Evolutionary conservation across 2,329 filamentous ascomycete species (phyloP), one percentile per base, ranked within the genome.

Genomic region (Colletotrichum tanaceti): DNA sequence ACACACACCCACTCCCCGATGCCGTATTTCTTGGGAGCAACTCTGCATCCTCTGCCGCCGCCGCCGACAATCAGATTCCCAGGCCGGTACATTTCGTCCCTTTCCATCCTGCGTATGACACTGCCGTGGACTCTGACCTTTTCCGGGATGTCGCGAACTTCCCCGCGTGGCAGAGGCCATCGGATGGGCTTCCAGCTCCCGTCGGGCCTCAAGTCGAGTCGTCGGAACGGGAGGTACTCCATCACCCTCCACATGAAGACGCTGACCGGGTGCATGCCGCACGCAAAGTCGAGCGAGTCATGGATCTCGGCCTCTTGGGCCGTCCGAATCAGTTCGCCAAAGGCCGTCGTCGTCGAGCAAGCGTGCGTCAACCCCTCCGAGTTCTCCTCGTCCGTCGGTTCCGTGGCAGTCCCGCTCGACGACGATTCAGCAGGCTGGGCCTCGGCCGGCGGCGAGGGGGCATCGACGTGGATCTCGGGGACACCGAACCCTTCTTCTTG

Each of bases 21-120:
- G 0, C 91, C 91, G 66, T 86, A 79, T 35, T 88, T 79, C 7
- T 83, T 74, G 0, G 90, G 89, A 1, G 92, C 92, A 10, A 73
- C 80, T 32, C 87, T 83, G 1, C 89, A 82, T 0, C 92, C 93
- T 38, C 92, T 82, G 0, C 93, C 93, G 18, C 93, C 93, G 1
- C 93, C 93, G 0, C 93, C 93, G 3, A 94, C 79, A 69, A 96
- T 93, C 61, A 96, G 77, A 70, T 96, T 96, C 0, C 93, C 93
- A 0, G 93, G 93, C 0, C 93, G 84, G 74, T 95, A 96, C 0
- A 73, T 81, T 1, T 83, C 75, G 68, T 94, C 86, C 9, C 81
- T 78, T 54, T 88, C 77, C 89, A 96, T 91, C 7, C 93, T 86
- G 20, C 87, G 87, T 65, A 96, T 89, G 0, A 93, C 93, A 24